A percentile compares a stretch with the other conserved stretches of the same genome.
These are phyloP conservation scores for Eutrema heterophyllum DNA, from an alignment of 345 rosid genomes.

Conservation along the genomic window DNA sequence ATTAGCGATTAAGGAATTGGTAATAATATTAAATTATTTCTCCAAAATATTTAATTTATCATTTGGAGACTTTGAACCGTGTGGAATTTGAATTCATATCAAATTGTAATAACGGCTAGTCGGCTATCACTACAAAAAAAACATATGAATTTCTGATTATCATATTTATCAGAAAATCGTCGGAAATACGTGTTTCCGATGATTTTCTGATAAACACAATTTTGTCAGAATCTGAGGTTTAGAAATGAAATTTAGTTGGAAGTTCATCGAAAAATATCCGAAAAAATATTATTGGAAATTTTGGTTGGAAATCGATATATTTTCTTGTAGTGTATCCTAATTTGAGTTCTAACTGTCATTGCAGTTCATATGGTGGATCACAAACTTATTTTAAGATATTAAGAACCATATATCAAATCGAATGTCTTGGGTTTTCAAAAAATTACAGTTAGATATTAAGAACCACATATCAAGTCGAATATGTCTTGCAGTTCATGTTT, in stretches of 20 bases:
- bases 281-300: too few species aligned
- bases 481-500: not conserved
- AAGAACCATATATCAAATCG: not conserved
- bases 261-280: too few species aligned
- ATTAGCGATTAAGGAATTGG: slow-evolving; percentile 1
- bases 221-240: too few species aligned
- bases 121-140: too few species aligned
- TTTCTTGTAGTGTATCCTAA: too few species aligned
- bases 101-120: not conserved
- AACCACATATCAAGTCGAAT: not conserved
- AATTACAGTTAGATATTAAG: not conserved
- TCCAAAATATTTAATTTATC: not conserved
- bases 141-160: too few species aligned
- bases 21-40: not conserved
- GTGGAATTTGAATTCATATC: not conserved
- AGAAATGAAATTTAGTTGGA: too few species aligned
- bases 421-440: too few species aligned
- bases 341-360: not conserved
- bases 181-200: too few species aligned
- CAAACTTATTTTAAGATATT: not conserved
- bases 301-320: too few species aligned
- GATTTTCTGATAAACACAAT: too few species aligned
- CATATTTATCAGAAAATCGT: too few species aligned
- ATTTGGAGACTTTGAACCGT: slow-evolving; percentile 1
- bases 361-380: slow-evolving; percentile 1